phyloP scores from a whole-genome alignment of 78 protist species.

The slime mould (Dictyostelium discoideum) region DNA sequence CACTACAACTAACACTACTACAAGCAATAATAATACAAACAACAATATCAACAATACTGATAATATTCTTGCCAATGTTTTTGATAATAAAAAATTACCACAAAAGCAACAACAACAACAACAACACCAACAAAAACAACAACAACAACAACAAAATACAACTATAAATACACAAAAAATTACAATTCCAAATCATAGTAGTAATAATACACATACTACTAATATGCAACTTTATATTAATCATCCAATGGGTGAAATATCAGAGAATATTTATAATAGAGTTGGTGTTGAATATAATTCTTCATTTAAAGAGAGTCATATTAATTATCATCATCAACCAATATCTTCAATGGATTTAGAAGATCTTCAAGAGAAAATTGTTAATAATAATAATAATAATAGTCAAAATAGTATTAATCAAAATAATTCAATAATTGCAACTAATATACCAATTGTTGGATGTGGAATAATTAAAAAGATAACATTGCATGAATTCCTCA shows the following conservation, averaged over 20 bases:
- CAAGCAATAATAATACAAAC: too few species aligned
- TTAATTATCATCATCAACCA: constrained; percentile 2
- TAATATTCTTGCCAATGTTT: background rate
- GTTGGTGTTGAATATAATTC: background rate
- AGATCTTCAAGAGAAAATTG: background rate
- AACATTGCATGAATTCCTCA: constrained; percentile 52
- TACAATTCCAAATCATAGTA: background rate
- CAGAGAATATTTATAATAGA: constrained; percentile 1
- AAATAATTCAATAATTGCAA: background rate
- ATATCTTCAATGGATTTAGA: background rate
- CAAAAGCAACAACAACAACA: background rate
- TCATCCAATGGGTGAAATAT: constrained; percentile 7
- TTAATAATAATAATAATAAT: background rate
- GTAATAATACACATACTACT: background rate
- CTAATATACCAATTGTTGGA: background rate
- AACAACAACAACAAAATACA: background rate
- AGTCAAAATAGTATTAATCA: too few species aligned
- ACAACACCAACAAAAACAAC: background rate
- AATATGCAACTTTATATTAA: background rate
- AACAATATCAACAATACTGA: background rate
- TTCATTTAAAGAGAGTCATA: background rate
- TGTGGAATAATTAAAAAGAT: constrained; percentile 15
- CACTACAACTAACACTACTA: too few species aligned
- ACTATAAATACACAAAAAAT: background rate
- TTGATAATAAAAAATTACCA: background rate